A percentile compares a stretch with the other conserved stretches of the same genome.
phyloP scores from a whole-genome alignment of 2,329 filamentous ascomycete genomes.

The Penicillium brevicompactum region DNA sequence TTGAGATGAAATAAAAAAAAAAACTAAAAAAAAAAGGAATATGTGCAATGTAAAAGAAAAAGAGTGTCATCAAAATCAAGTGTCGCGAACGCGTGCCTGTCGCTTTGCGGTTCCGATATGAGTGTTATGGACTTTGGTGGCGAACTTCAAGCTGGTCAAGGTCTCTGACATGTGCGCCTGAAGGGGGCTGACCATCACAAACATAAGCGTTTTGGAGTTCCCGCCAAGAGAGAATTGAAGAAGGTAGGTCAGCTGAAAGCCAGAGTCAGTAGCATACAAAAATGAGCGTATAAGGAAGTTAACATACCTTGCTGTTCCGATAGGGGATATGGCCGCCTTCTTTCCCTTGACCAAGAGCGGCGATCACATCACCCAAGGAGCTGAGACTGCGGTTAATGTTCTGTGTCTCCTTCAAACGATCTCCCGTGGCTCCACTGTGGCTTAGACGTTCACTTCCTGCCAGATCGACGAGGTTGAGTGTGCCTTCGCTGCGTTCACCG shows the following conservation, averaged over 20 bases:
- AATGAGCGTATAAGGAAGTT: background rate
- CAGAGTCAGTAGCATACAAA: conserved; percentile 19
- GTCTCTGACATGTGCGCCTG: conserved; percentile 91
- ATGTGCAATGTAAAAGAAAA: conserved; percentile 23
- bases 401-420: conserved; percentile 88
- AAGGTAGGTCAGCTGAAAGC: conserved; percentile 75
- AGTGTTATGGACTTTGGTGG: conserved; percentile 86
- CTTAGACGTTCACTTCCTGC: conserved; percentile 90
- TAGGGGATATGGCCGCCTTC: conserved; percentile 83
- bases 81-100: conserved; percentile 41
- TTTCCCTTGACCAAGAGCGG: conserved; percentile 81
- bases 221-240: conserved; percentile 93
- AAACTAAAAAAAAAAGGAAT: conserved; percentile 11
- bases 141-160: conserved; percentile 91
- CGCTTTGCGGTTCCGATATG: conserved; percentile 82
- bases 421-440: conserved; percentile 82
- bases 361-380: conserved; percentile 91
- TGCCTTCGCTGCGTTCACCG: conserved; percentile 84
- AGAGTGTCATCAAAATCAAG: conserved; percentile 29
- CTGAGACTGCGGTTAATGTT: conserved; percentile 96
- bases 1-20: conserved; percentile 10
- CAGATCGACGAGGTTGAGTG: conserved; percentile 91
- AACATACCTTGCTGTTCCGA: conserved; percentile 81
- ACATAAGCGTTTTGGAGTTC: conserved; percentile 98
- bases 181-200: conserved; percentile 94